Percentiles rank a stretch among this genome's conserved stretches.
These are phyloP conservation scores for Neofusicoccum parvum DNA, from an alignment of 2,329 filamentous ascomycete species.

Conservation along the genomic window DNA sequence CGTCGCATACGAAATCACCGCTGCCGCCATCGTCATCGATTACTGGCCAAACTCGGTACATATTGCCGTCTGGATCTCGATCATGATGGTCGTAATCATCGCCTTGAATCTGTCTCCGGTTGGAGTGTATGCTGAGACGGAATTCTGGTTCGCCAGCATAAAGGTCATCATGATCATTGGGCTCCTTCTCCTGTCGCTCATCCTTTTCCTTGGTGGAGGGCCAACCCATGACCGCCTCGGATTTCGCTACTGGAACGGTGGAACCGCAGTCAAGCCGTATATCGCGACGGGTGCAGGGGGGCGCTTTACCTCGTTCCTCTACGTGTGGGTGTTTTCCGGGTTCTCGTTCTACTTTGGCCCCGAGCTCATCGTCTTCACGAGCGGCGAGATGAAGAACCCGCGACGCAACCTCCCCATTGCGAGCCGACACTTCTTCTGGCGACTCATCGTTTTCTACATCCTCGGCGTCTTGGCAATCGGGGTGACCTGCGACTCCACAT, in stretches of 20 bases:
- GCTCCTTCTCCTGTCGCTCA: constrained; percentile 40
- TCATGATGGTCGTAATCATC: neutral
- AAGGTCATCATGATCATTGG: constrained; percentile 49
- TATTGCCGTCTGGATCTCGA: constrained; percentile 12
- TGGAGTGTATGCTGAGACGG: constrained; percentile 42
- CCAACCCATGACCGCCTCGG: constrained; percentile 61
- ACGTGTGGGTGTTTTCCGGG: constrained; percentile 56
- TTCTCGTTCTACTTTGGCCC: constrained; percentile 53
- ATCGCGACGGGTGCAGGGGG: constrained; percentile 59
- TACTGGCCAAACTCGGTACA: constrained; percentile 39
- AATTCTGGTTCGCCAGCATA: constrained; percentile 51
- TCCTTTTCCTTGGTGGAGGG: constrained; percentile 44
- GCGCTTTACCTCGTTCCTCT: constrained; percentile 54
- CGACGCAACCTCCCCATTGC: constrained; percentile 65
- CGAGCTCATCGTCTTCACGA: constrained; percentile 64
- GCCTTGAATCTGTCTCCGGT: constrained; percentile 13
- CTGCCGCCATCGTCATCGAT: constrained; percentile 38
- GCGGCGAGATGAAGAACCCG: constrained; percentile 66
- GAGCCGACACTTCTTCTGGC: constrained; percentile 78
- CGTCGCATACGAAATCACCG: constrained; percentile 46
- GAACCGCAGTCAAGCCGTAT: constrained; percentile 59
- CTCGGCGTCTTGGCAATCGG: constrained; percentile 56
- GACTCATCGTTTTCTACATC: constrained; percentile 59
- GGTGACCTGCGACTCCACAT: constrained; percentile 56
- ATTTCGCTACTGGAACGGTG: constrained; percentile 66